A percentile compares a stretch with the other conserved stretches of the same genome.
Evolutionary conservation across 129 eudicot genomes (phyloP).

Genomic region (Kitagawia praeruptora): DNA sequence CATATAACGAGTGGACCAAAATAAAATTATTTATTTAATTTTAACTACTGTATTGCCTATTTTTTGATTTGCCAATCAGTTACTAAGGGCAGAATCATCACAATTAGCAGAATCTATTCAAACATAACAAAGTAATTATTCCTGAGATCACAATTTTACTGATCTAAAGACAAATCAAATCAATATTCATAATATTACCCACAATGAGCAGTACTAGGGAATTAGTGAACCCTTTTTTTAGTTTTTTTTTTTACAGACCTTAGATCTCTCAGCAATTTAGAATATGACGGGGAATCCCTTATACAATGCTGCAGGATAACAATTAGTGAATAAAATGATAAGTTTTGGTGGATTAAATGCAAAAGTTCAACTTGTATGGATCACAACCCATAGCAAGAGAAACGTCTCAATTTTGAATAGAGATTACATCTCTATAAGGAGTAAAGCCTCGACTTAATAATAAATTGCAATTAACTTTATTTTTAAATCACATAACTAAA

Average conservation of each 20-base stretch:
- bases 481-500: background rate
- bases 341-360: background rate
- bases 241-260: background rate
- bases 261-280: background rate
- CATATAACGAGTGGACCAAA: background rate
- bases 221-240: background rate
- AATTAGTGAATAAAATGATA: background rate
- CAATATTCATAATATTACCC: background rate
- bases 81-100: background rate
- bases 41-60: no score
- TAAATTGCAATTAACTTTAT: no score
- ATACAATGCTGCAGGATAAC: background rate
- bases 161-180: background rate
- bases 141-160: background rate
- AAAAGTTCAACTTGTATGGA: background rate
- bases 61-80: background rate
- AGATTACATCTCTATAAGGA: background rate
- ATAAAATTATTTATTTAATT: no score
- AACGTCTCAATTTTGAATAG: background rate
- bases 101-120: background rate
- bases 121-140: background rate
- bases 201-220: background rate
- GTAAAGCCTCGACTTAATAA: background rate
- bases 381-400: background rate
- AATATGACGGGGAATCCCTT: background rate